Evolutionary conservation across 768 basidiomycete genomes (phyloP).

Genomic region (Roridomyces roridus): DNA sequence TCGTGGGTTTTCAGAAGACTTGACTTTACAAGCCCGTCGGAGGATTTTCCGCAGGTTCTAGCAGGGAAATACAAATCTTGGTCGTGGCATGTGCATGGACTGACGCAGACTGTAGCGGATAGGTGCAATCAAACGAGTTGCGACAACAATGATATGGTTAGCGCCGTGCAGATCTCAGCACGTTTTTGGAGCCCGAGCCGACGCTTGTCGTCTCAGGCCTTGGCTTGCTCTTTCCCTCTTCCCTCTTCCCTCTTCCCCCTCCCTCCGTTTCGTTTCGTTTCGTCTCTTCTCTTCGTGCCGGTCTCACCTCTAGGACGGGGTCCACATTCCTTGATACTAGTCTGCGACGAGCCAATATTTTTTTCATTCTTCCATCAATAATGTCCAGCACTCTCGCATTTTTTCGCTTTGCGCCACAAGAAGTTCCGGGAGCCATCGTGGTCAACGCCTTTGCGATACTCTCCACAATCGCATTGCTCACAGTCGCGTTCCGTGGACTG

Average conservation of each 20-base stretch:
- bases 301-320: constrained; percentile 20
- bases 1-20: too few relatives aligned
- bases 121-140: too few relatives aligned
- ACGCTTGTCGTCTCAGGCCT: not conserved
- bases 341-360: constrained; percentile 22
- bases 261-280: constrained; percentile 27
- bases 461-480: constrained; percentile 58
- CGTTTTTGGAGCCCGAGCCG: too few relatives aligned
- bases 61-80: too few relatives aligned
- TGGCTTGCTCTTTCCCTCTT: constrained; percentile 21
- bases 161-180: too few relatives aligned
- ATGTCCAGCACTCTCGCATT: constrained; percentile 26
- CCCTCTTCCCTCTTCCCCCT: constrained; percentile 22
- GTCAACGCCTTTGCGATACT: constrained; percentile 60
- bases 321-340: constrained; percentile 30
- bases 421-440: constrained; percentile 45
- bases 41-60: too few relatives aligned
- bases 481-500: constrained; percentile 52
- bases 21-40: too few relatives aligned
- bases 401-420: constrained; percentile 36
- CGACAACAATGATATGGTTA: too few relatives aligned
- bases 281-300: constrained; percentile 17
- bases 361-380: constrained; percentile 20
- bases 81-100: too few relatives aligned
- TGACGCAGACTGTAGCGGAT: too few relatives aligned